Base-by-base conservation (phyloP, 768 basidiomycete genomes). In the Tylopilus felleus region DNA sequence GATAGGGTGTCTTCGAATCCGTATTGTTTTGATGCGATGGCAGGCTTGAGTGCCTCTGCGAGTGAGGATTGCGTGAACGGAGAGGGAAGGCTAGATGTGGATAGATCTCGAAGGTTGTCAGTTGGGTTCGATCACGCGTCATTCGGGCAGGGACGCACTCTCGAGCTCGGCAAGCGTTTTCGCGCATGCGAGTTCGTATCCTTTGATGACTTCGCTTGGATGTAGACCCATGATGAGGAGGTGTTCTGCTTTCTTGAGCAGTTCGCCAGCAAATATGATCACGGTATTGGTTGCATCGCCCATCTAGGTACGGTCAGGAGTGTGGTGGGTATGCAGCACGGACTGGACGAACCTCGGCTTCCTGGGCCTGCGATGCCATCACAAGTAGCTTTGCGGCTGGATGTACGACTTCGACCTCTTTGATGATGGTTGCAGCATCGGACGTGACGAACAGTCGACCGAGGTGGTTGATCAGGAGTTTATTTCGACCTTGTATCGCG, bases 321-420 rank as follows among this genome's bases (percentile, higher is more conserved):
- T 8, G n/a, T 19, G 22, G 22, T 29, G 10, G 39, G 13, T 67
- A 52, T 9, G 9, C n/a, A 33, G 14, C 27, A 25, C 12, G 8
- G 38, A 43, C 38, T 1, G 23, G 19, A 72, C 82, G 57, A 53
- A 93, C 94, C 82, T 98, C 96, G 0, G 85, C 71, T 70, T 98
- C 97, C 70, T 98, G 97, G 13, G 96, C 91, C 66, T 98, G 94
- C 25, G 90, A 92, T 25, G 94, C 93, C 93, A 98, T 97, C 14
- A 98, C 96, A n/a, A 98, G 75, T n/a, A 99, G 77, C 69, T 98
- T 99, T 29, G 95, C 97, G 6, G 96, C 97, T 1, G 97, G 97
- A 72, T 99, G 97, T 16, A 98, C 93, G 52, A 99, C 93, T 68
- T 99, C 97, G 67, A 98, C 86, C 75, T 99, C 97, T 60, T 88